Percentiles rank a stretch among this genome's conserved stretches.
phyloP scores from a whole-genome alignment of 2,329 filamentous ascomycete species.

The Pseudogymnoascus verrucosus region DNA sequence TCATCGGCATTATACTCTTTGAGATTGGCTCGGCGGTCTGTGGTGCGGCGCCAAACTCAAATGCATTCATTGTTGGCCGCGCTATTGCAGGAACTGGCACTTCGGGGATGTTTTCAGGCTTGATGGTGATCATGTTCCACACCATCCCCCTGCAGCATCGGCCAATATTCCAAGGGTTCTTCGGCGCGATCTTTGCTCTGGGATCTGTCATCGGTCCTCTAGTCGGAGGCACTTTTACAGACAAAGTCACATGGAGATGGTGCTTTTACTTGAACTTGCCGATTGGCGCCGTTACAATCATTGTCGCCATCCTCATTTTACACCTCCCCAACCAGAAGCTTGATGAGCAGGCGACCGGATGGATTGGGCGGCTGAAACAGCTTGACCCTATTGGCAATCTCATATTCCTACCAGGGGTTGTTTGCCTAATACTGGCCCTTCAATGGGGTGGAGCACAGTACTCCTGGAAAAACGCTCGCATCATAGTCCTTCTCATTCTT shows the following conservation, averaged over 20 bases:
- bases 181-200: slow-evolving; percentile 20
- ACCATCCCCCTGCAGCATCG: slow-evolving; percentile 20
- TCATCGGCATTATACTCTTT: slow-evolving; percentile 23
- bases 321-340: slow-evolving; percentile 30
- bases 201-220: slow-evolving; percentile 24
- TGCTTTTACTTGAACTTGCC: slow-evolving; percentile 32
- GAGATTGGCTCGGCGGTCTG: slow-evolving; percentile 28
- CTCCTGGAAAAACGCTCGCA: slow-evolving; percentile 27
- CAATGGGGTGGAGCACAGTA: slow-evolving; percentile 39
- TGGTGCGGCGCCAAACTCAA: slow-evolving; percentile 22
- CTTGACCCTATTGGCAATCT: slow-evolving; percentile 29
- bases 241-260: slow-evolving; percentile 27
- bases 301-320: slow-evolving; percentile 32
- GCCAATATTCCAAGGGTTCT: slow-evolving; percentile 17
- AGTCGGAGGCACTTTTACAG: slow-evolving; percentile 36
- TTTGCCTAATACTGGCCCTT: slow-evolving; percentile 29
- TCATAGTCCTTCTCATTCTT: slow-evolving; percentile 28
- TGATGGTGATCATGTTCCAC: slow-evolving; percentile 23
- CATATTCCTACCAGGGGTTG: slow-evolving; percentile 20
- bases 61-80: slow-evolving; percentile 26
- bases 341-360: slow-evolving; percentile 29
- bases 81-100: slow-evolving; percentile 26
- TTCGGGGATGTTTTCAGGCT: slow-evolving; percentile 25
- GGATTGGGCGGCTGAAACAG: slow-evolving; percentile 29
- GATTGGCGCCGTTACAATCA: slow-evolving; percentile 29